Conservation (phyloP, 495 filamentous ascomycete genomes). For the Trichoderma gamsii region DNA sequence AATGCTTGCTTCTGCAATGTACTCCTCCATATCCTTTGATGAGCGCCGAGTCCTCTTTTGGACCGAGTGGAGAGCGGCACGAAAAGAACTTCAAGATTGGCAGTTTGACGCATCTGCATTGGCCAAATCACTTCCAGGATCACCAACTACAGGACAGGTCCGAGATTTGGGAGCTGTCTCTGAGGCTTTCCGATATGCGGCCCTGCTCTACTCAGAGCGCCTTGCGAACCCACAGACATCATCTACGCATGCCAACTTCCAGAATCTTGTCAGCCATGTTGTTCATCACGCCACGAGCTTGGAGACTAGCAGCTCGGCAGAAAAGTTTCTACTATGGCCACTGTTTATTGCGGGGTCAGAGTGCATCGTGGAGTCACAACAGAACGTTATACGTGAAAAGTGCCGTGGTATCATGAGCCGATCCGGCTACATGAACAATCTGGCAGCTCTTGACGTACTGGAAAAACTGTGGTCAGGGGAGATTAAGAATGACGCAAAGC, state of each 20-base stretch:
- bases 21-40: constrained; percentile 38
- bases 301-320: constrained; percentile 54
- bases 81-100: constrained; percentile 73
- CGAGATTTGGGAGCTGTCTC: constrained; percentile 58
- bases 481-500: constrained; percentile 35
- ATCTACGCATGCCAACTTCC: constrained; percentile 71
- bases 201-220: constrained; percentile 85
- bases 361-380: constrained; percentile 76
- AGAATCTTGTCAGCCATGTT: constrained; percentile 71
- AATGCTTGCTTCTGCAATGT: constrained; percentile 28
- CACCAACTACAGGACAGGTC: constrained; percentile 41
- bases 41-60: constrained; percentile 63
- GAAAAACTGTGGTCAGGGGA: constrained; percentile 73
- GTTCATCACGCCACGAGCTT: constrained; percentile 76
- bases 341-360: constrained; percentile 88
- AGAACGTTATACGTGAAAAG: constrained; percentile 66
- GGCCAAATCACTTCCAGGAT: constrained; percentile 37
- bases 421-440: constrained; percentile 87
- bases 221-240: constrained; percentile 72
- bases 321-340: constrained; percentile 92
- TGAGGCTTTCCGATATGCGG: constrained; percentile 84
- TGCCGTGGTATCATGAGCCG: constrained; percentile 82
- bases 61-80: constrained; percentile 78
- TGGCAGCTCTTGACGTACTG: constrained; percentile 76
- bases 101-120: constrained; percentile 55